A percentile compares a stretch with the other conserved stretches of the same genome.
These are phyloP conservation scores for Chlamydomonas schloesseri DNA, from an alignment of 139 green algal species.

Conservation along the genomic window DNA sequence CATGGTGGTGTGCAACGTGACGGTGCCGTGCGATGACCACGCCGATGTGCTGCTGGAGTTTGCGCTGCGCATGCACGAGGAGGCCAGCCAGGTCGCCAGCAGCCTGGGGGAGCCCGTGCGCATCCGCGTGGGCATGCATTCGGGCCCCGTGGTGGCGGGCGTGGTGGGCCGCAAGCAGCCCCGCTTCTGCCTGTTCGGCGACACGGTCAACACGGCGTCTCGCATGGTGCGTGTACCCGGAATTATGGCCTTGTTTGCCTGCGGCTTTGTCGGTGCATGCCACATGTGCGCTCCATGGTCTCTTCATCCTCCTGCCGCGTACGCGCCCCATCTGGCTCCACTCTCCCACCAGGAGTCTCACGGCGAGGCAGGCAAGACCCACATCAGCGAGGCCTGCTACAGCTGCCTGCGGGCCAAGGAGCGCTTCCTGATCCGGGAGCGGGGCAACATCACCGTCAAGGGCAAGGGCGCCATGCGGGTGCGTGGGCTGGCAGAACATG, in stretches of 20 bases:
- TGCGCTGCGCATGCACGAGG: constrained; percentile 22
- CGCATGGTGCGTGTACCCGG: background rate
- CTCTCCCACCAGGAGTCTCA: constrained; percentile 25
- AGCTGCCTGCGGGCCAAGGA: background rate
- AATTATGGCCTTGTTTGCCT: background rate
- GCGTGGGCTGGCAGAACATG: no score
- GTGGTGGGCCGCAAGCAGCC: constrained; percentile 57
- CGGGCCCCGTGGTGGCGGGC: constrained; percentile 40
- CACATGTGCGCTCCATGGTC: background rate
- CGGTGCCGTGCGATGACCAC: background rate
- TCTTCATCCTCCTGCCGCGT: no score
- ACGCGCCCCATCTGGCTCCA: background rate
- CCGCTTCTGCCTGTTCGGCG: constrained; percentile 59
- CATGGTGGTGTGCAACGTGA: constrained; percentile 23
- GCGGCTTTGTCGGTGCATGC: background rate
- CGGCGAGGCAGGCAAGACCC: constrained; percentile 11
- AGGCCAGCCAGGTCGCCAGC: background rate
- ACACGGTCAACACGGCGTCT: constrained; percentile 31
- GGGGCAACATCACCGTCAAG: constrained; percentile 10
- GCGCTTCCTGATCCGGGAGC: constrained; percentile 1
- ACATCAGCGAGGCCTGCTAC: constrained; percentile 32
- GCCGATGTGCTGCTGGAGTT: constrained; percentile 22
- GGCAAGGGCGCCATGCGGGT: no score
- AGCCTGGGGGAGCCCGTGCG: constrained; percentile 12
- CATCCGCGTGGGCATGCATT: constrained; percentile 44